A percentile compares a stretch with the other conserved stretches of the same genome.
Evolutionary conservation across 495 filamentous ascomycete species (phyloP).

Genomic region (Podospora sp.): DNA sequence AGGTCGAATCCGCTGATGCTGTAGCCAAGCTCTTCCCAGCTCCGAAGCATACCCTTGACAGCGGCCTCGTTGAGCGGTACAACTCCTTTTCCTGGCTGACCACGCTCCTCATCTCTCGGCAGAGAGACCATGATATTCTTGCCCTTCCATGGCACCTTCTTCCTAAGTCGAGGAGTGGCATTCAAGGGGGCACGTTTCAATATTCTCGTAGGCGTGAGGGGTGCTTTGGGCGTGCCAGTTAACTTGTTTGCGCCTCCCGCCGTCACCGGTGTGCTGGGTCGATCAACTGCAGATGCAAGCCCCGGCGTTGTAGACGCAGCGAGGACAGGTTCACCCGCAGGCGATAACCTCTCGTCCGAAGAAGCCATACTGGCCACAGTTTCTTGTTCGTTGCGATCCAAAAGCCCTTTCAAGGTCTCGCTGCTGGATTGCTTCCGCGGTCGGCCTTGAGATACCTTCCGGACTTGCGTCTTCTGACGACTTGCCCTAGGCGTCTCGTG

Average conservation of each 20-base stretch:
- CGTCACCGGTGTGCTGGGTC: conserved; percentile 33
- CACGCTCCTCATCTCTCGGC: conserved; percentile 68
- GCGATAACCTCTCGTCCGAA: conserved; percentile 35
- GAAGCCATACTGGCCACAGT: conserved; percentile 42
- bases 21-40: conserved; percentile 77
- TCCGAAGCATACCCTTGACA: conserved; percentile 64
- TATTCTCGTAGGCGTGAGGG: conserved; percentile 39
- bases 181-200: conserved; percentile 32
- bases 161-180: conserved; percentile 52
- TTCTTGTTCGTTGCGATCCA: conserved; percentile 43
- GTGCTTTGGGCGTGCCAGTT: conserved; percentile 35
- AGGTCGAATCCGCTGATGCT: conserved; percentile 72
- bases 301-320: conserved; percentile 30
- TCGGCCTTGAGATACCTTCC: conserved; percentile 42
- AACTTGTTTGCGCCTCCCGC: conserved; percentile 30
- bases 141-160: conserved; percentile 66
- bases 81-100: conserved; percentile 58
- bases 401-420: conserved; percentile 64
- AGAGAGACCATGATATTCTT: conserved; percentile 74
- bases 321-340: conserved; percentile 35
- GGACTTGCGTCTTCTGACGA: conserved; percentile 43
- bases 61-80: conserved; percentile 63
- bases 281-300: conserved; percentile 14
- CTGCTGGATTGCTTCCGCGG: conserved; percentile 58
- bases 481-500: conserved; percentile 44